phyloP scores from a whole-genome alignment of 164 flowering plant genomes.

The Hamamelis virginiana region DNA sequence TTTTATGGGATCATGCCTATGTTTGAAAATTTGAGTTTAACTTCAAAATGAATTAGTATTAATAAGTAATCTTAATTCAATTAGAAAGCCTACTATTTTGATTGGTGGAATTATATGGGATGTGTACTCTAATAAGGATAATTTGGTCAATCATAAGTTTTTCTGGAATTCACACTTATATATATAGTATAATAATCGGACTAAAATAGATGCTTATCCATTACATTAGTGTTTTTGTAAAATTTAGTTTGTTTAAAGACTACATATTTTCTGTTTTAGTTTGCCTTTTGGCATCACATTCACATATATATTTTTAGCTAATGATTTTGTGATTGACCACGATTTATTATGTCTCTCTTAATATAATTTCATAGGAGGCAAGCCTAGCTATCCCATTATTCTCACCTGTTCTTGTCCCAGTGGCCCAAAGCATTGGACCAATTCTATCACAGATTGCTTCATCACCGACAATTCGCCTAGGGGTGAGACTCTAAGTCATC shows the following conservation, averaged over 20 bases:
- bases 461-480: constrained; percentile 75
- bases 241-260: not conserved
- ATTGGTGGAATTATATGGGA: no score
- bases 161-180: no score
- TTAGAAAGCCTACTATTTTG: no score
- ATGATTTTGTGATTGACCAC: not conserved
- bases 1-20: no score
- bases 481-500: constrained; percentile 47
- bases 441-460: constrained; percentile 73
- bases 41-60: no score
- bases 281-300: not conserved
- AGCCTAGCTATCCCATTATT: constrained; percentile 80
- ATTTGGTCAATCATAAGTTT: no score
- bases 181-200: not conserved
- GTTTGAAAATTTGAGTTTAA: no score
- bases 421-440: constrained; percentile 94
- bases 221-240: not conserved
- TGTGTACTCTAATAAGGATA: no score
- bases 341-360: not conserved
- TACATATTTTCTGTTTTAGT: not conserved
- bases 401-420: constrained; percentile 90
- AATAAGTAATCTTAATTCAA: no score
- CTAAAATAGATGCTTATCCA: not conserved
- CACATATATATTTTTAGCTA: not conserved
- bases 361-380: constrained; percentile 72